Evolutionary conservation across 1,284 basidiomycete species (phyloP), one percentile per base, ranked within the genome.

Genomic region (Moesziomyces aphidis): DNA sequence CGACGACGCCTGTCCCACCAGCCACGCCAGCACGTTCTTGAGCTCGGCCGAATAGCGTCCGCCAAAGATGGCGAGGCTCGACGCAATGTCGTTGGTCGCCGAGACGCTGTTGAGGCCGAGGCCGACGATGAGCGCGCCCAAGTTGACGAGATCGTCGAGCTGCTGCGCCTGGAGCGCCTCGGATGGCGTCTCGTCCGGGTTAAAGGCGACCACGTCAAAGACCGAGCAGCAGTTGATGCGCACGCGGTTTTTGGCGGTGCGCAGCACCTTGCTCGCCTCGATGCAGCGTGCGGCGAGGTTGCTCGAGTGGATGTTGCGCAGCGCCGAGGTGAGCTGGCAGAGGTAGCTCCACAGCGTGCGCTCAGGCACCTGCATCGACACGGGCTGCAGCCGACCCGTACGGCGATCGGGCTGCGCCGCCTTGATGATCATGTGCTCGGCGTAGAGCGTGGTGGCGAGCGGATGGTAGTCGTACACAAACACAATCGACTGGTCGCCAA

Each of bases 381-480:
- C 79, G 0, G 79, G 55, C 53, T 82, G 80, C 55, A 84, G 51
- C 31, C 81, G 67, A 10, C 81, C 81, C 13, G 82, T 83, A 11
- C 80, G 76, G 3, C 81, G 81, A 58, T 85, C 84, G 3, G 80
- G 80, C 46, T 83, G 78, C 4, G 85, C 80, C 9, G 86, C 83
- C 50, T 86, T 86, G 17, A 86, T 85, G 3, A 84, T 85, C 52
- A 89, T 85, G 77, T 89, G 88, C 69, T 87, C 86, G 47, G 95
- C 93, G 68, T 89, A 91, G 2, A 99, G 88, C 0, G 94, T 97
- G 70, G 90, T 89, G 0, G 94, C 89, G 74, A 91, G 90, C 0
- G 97, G 91, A 81, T 97, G 91, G 83, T 94, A 98, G 61, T 94
- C 91, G 84, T 96, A 97, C 1, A 92, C 93, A 48, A 99, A 91